Evolutionary conservation across 148 eudicot genomes (phyloP).

Genomic region (Rhododendron henanense): DNA sequence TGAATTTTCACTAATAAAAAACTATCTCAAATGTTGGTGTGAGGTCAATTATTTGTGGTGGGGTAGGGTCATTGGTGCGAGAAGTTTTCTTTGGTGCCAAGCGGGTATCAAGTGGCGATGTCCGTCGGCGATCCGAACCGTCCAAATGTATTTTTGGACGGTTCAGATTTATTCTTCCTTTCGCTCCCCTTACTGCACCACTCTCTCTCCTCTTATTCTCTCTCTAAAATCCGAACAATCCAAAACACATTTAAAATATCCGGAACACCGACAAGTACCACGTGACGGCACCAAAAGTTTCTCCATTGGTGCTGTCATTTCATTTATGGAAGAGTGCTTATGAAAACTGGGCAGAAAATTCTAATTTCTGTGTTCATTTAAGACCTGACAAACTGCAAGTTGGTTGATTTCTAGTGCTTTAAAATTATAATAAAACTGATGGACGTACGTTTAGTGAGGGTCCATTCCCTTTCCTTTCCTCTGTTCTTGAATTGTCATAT

Average conservation of each 20-base stretch:
- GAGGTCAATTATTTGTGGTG: neutral
- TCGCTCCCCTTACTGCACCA: too few species aligned
- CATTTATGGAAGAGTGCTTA: neutral
- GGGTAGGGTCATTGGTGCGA: neutral
- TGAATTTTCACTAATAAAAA: neutral
- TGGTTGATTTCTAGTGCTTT: neutral
- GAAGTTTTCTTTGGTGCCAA: too few species aligned
- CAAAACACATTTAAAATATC: too few species aligned
- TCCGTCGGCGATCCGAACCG: too few species aligned
- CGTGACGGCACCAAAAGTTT: too few species aligned
- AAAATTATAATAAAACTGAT: neutral
- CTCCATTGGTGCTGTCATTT: constrained; percentile 12
- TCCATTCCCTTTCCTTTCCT: neutral
- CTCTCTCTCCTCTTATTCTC: too few species aligned
- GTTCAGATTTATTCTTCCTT: too few species aligned
- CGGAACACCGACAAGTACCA: too few species aligned
- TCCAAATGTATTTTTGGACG: too few species aligned
- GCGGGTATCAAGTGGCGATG: too few species aligned
- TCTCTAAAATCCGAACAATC: too few species aligned
- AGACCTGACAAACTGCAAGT: constrained; percentile 1
- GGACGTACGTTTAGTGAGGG: neutral
- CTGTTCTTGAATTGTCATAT: neutral
- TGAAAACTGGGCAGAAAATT: constrained; percentile 3
- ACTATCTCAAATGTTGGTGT: neutral
- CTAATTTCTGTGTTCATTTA: neutral